These are phyloP conservation scores for Mallotus nudiflorus DNA, from an alignment of 345 rosid species.

Conservation along the genomic window DNA sequence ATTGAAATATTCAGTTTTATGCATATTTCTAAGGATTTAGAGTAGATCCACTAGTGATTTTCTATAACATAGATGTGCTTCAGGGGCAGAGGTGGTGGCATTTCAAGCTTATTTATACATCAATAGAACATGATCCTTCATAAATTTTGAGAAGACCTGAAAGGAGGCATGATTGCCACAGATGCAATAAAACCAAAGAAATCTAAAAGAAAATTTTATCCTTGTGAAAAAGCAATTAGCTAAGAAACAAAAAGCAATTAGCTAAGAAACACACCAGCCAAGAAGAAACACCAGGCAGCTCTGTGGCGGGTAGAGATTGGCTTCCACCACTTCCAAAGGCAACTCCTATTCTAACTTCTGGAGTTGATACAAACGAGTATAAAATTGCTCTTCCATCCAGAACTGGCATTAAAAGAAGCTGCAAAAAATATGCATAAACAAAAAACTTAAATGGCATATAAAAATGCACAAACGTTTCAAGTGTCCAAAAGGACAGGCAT, in stretches of 20 bases:
- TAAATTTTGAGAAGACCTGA: neutral
- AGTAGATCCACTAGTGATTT: neutral
- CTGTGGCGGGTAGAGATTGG: constrained; percentile 91
- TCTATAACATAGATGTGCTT: neutral
- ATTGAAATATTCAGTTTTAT: neutral
- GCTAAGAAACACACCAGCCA: constrained; percentile 73
- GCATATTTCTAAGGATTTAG: neutral
- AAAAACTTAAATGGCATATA: constrained; percentile 13
- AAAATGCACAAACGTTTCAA: neutral
- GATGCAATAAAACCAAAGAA: neutral
- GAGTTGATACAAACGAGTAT: constrained; percentile 77
- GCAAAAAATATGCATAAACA: constrained; percentile 23
- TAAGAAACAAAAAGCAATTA: constrained; percentile 27
- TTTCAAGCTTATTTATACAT: neutral
- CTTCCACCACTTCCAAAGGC: constrained; percentile 99
- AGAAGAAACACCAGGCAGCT: constrained; percentile 93
- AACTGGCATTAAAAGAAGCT: constrained; percentile 85
- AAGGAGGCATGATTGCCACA: neutral
- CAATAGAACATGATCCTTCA: neutral
- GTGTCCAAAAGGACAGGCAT: neutral
- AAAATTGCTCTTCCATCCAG: constrained; percentile 81
- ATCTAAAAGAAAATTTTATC: constrained; percentile 8
- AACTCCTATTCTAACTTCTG: constrained; percentile 85
- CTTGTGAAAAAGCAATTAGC: neutral
- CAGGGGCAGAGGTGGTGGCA: neutral